Base-by-base conservation (phyloP, 2,329 filamentous ascomycete species). In the Aspergillus brunneoviolaceus region DNA sequence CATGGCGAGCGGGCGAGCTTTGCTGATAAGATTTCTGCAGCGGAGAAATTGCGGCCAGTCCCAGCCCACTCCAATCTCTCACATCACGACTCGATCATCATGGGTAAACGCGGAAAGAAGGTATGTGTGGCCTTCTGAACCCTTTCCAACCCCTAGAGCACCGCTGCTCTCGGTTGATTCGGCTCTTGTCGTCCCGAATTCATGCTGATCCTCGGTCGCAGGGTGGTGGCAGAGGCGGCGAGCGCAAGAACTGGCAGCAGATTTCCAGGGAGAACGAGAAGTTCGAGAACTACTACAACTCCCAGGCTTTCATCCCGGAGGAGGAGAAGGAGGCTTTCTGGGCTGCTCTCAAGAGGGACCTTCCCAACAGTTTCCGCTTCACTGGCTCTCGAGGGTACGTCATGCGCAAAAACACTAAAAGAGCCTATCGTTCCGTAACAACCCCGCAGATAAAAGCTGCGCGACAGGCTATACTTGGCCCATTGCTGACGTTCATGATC, bases 291-390 rank as follows among this genome's bases (percentile, higher is more conserved):
- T 98, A 90, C 80, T 99, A 99, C 82, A 89, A 96, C 73, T 81
- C 84, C 63, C 82, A 93, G 31, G 83, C 90, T 5, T 85, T 92
- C 60, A 80, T 98, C 7, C 84, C 89, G 0, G 90, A 92, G 53
- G 86, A 88, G 50, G 94, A 98, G 79, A 87, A 85, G 70, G 82
- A 87, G 59, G 83, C 85, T 10, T 98, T 97, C 78, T 99, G 95
- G 95, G 84, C 85, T 42, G 86, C 90, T 0, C 81, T 98, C 74
- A 86, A 87, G 70, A 86, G 89, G 65, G 93, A 98, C 73, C 81
- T 99, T 54, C 95, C 95, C 58, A 98, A 97, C 80, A 97, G 93
- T 77, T 99, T 98, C 81, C 88, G 95, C 63, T 99, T 99, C 79
- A 96, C 92, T 61, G 95, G 95, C 42, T 97, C 92, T 51, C 96